Evolutionary conservation across 352 stramenopile genomes (phyloP).

Genomic region (Phytophthora cryptogea): DNA sequence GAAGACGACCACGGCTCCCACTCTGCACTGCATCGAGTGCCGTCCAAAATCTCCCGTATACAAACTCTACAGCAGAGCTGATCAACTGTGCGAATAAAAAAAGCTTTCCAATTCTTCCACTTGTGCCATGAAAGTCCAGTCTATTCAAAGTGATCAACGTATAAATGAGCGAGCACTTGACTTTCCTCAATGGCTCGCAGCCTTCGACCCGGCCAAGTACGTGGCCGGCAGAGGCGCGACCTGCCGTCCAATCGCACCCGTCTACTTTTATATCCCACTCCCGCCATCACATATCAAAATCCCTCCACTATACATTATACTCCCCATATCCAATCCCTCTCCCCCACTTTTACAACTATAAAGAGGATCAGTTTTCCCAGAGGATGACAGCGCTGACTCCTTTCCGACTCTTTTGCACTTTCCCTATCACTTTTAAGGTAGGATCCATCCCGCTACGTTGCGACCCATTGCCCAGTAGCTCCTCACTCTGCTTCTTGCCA

Average conservation of each 20-base stretch:
- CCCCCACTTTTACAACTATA: neutral
- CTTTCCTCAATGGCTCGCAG: neutral
- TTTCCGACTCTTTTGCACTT: neutral
- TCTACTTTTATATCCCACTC: neutral
- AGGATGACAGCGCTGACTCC: neutral
- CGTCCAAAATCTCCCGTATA: too few species aligned
- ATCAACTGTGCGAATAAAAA: too few species aligned
- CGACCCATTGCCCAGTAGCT: neutral
- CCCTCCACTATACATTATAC: neutral
- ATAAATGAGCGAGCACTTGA: neutral
- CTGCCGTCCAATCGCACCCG: neutral
- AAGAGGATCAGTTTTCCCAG: neutral
- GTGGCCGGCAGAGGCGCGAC: neutral
- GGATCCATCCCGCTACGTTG: neutral
- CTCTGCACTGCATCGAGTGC: too few species aligned
- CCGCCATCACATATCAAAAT: neutral
- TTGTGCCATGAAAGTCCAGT: neutral
- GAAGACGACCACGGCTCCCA: too few species aligned
- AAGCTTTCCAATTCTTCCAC: too few species aligned
- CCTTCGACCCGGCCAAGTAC: neutral
- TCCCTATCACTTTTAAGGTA: neutral
- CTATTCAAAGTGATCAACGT: neutral
- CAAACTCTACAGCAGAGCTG: too few species aligned
- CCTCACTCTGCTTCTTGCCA: slow-evolving; percentile 12
- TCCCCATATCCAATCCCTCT: neutral